Base-by-base conservation (phyloP, 1,284 basidiomycete genomes). In the Termitomyces sp. region DNA sequence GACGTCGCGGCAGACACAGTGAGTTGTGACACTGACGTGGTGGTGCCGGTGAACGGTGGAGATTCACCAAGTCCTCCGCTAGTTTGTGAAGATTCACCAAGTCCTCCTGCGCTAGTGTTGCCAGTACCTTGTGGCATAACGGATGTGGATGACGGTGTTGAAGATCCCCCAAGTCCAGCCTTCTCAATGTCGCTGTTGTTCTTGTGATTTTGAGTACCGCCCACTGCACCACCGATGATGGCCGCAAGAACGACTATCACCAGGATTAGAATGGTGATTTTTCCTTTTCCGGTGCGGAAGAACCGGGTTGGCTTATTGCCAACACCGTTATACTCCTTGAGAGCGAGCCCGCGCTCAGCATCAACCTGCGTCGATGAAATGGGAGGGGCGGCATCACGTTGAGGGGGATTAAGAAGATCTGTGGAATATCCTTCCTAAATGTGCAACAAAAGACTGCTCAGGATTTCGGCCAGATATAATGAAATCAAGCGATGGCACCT, bases 141-240 rank as follows among this genome's bases (percentile, higher is more conserved):
- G 9, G 9, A 8, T 39, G 38, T 3, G 38, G 13, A 24, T 24
- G 24, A 24, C 24, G 24, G 5, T 24, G 24, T 24, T 24, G 24
- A 24, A 24, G 24, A 24, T 24, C 5, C 24, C 24, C 24, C 24
- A 24, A 24, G 24, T 24, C 24, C 24, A 24, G 24, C 24, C 24
- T 24, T 24, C 24, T 24, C 24, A 24, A 15, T 19, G 38, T 39
- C 6, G 38, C 39, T 21, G 38, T 40, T 56, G 52, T 57, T 64
- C 34, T 62, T 59, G 34, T 65, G 67, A 58, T 73, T 68, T 21
- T 66, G 65, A 9, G 61, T 65, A 6, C 77, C 82, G 17, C 82
- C 84, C 0, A 86, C 84, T 0, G 76, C 82, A 2, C 82, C 85
- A 1, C 83, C 84, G 6, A 87, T 75, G 13, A 80, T 72, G 1